These are phyloP conservation scores for Thalassiosira oceanica DNA, from an alignment of 352 stramenopile species.

Conservation along the genomic window DNA sequence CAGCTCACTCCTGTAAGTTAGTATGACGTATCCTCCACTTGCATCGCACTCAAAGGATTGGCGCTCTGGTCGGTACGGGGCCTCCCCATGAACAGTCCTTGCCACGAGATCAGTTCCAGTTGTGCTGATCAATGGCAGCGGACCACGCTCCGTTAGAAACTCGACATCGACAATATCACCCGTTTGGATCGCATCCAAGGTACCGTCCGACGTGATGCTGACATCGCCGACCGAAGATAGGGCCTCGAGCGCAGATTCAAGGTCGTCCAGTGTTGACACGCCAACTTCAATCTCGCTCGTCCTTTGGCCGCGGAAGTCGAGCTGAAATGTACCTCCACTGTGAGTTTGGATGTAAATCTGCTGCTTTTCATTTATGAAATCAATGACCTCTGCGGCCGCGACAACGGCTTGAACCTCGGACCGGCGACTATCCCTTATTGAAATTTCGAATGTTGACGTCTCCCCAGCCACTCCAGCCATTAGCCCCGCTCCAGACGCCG, in stretches of 20 bases:
- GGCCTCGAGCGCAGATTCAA: constrained; percentile 76
- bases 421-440: constrained; percentile 86
- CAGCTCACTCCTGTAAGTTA: constrained; percentile 41
- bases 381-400: constrained; percentile 27
- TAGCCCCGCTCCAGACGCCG: constrained; percentile 82
- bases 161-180: constrained; percentile 47
- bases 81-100: constrained; percentile 61
- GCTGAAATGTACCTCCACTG: constrained; percentile 50
- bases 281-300: constrained; percentile 83
- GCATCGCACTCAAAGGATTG: constrained; percentile 67
- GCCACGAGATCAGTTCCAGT: constrained; percentile 33
- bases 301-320: constrained; percentile 67
- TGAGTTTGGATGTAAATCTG: constrained; percentile 22
- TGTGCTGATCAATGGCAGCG: constrained; percentile 38
- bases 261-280: constrained; percentile 23
- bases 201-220: constrained; percentile 25
- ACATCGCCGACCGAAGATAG: constrained; percentile 82
- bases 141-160: constrained; percentile 43
- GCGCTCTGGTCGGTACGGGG: constrained; percentile 65
- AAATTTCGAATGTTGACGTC: constrained; percentile 84
- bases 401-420: constrained; percentile 78
- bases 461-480: constrained; percentile 80
- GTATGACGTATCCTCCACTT: constrained; percentile 38
- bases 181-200: constrained; percentile 33
- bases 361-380: constrained; percentile 47